Percentiles rank a stretch among this genome's conserved stretches.
Evolutionary conservation across 148 eudicot genomes (phyloP).

Genomic region (Hydrangea macrophylla): DNA sequence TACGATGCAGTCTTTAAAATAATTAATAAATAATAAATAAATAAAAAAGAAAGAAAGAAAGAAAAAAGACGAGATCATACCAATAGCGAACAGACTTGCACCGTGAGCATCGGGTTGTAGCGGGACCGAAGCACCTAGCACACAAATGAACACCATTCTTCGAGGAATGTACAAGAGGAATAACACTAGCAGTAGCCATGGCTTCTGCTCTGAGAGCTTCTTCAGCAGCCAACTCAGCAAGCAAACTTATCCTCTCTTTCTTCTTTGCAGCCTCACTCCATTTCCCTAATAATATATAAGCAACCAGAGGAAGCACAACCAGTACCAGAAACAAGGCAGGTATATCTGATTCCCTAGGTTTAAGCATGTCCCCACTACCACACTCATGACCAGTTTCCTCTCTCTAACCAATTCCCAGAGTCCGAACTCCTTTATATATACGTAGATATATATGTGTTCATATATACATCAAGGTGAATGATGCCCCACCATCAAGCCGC

Average conservation of each 20-base stretch:
- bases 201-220: conserved; percentile 56
- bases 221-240: conserved; percentile 52
- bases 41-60: too few relatives aligned
- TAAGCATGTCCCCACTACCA: conserved; percentile 86
- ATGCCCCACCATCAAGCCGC: conserved; percentile 6
- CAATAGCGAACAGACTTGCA: conserved; percentile 95
- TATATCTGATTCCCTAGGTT: conserved; percentile 88
- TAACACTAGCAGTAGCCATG: conserved; percentile 51
- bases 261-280: conserved; percentile 74
- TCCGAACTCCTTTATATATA: conserved; percentile 27
- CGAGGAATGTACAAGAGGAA: conserved; percentile 48
- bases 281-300: conserved; percentile 81
- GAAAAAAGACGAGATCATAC: too few relatives aligned
- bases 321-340: conserved; percentile 74
- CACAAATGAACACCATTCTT: conserved; percentile 55
- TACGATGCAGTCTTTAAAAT: neutral
- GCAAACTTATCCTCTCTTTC: conserved; percentile 58
- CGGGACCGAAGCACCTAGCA: conserved; percentile 70
- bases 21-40: too few relatives aligned
- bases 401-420: conserved; percentile 18
- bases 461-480: neutral
- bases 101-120: conserved; percentile 83
- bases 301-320: conserved; percentile 75
- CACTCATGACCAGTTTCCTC: conserved; percentile 67
- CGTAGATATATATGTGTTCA: too few relatives aligned